Evolutionary conservation across 352 stramenopile genomes (phyloP), one percentile per base, ranked within the genome.

Genomic region (Phytopythium delawarense): DNA sequence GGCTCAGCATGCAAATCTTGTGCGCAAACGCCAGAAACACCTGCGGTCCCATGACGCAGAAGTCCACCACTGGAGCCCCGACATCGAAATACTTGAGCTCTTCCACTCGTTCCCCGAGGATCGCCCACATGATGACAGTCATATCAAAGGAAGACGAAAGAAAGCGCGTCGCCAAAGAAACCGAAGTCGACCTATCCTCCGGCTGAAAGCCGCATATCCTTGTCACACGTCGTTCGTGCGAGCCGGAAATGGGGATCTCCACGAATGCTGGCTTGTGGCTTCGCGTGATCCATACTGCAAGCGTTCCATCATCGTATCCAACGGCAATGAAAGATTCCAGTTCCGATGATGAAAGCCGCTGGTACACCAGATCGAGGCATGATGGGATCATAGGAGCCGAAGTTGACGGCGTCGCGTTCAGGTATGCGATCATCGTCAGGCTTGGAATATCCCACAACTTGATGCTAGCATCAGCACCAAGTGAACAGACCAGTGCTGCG

Each of bases 51-150:
- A 78, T n/a, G 9, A 81, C 28, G 40, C 67, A 63, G 42, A 80
- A 71, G 56, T 84, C 75, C 11, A 89, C 46, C 5, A 88, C 70
- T 3, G 82, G 76, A 21, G 57, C 61, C 25, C 78, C 75, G 25
- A 91, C 63, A 5, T 91, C 79, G 53, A 89, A 91, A 55, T 88
- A 88, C 5, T 77, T 72, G 5, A 77, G 63, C 54, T 89, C 82
- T 1, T 82, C 57, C 2, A 89, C 72, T 39, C 49, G 54, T 1
- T 67, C 59, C 0, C 42, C 61, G 3, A 30, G 18, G 21, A 87
- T 76, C 11, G 57, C 16, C 82, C 82, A 91, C 1, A 88, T 48
- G 52, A 91, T 79, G 4, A 84, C 62, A 7, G 75, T 89, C 79
- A 87, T 88, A 40, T 91, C 82, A 9, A 88, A 56, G 0, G 81